Percentiles rank a stretch among this genome's conserved stretches.
phyloP scores from a whole-genome alignment of 2,329 filamentous ascomycete species.

The Xylariaceae sp. region DNA sequence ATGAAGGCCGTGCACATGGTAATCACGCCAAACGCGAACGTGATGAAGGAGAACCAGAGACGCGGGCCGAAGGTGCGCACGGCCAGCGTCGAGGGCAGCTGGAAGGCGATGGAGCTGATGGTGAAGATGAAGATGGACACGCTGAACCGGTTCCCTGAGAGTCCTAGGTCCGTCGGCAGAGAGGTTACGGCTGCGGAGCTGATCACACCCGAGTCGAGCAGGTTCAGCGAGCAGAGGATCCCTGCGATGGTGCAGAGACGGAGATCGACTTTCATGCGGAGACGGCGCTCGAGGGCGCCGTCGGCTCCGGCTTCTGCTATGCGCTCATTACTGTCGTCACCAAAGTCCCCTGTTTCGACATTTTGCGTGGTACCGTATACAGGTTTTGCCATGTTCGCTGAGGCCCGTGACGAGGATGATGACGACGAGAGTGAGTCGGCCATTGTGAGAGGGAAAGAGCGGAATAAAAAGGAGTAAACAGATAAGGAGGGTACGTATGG shows the following conservation, averaged over 20 bases:
- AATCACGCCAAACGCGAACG: constrained; percentile 55
- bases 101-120: constrained; percentile 61
- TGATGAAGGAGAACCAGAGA: constrained; percentile 59
- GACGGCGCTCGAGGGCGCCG: constrained; percentile 23
- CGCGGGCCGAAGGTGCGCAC: constrained; percentile 61
- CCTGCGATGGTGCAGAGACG: constrained; percentile 66
- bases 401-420: neutral
- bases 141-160: constrained; percentile 62
- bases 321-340: constrained; percentile 1
- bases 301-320: constrained; percentile 13
- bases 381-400: neutral
- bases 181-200: constrained; percentile 64
- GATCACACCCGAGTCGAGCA: constrained; percentile 66
- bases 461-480: neutral
- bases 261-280: constrained; percentile 59
- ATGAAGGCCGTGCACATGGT: constrained; percentile 66
- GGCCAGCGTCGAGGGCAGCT: constrained; percentile 62
- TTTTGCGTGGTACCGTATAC: constrained; percentile 3
- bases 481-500: no score
- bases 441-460: constrained; percentile 2
- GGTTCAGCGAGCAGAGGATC: constrained; percentile 63
- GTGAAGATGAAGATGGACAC: constrained; percentile 71
- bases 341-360: constrained; percentile 13
- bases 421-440: neutral
- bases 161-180: constrained; percentile 58